Percentiles rank a stretch among this genome's conserved stretches.
Conservation (phyloP, 768 basidiomycete genomes). For the Leccinum boreale region DNA sequence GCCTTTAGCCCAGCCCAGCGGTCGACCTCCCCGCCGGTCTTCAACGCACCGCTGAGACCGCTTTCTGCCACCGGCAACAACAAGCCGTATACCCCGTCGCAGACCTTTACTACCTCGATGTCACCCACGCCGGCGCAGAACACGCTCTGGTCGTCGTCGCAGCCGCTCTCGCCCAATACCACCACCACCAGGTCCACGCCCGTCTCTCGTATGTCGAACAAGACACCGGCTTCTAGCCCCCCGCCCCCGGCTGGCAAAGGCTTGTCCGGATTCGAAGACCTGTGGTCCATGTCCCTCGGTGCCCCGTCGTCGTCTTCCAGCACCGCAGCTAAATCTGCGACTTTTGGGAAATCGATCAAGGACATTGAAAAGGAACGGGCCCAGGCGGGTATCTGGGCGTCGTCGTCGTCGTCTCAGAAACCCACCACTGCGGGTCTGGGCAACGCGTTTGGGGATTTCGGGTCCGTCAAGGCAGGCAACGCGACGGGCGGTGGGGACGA, state of each 20-base stretch:
- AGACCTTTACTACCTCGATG: conserved; percentile 14
- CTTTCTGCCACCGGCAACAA: conserved; percentile 29
- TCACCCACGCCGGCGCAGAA: conserved; percentile 20
- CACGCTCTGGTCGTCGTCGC: conserved; percentile 21
- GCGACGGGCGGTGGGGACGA: conserved; percentile 38
- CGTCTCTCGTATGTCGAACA: conserved; percentile 16
- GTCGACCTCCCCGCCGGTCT: conserved; percentile 24
- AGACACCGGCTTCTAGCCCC: conserved; percentile 11
- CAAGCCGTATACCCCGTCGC: conserved; percentile 13
- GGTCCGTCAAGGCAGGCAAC: conserved; percentile 18
- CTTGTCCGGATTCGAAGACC: conserved; percentile 74
- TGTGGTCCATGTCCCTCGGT: conserved; percentile 83
- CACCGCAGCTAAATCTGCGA: conserved; percentile 34
- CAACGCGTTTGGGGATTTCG: conserved; percentile 35
- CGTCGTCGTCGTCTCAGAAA: conserved; percentile 41
- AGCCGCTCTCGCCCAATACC: conserved; percentile 26
- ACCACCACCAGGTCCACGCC: conserved; percentile 2
- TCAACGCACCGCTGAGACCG: conserved; percentile 15
- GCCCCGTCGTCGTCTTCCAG: conserved; percentile 26
- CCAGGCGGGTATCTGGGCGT: conserved; percentile 73
- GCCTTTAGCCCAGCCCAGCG: conserved; percentile 6
- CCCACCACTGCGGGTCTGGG: conserved; percentile 13
- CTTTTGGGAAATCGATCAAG: conserved; percentile 72
- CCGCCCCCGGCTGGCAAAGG: conserved; percentile 34
- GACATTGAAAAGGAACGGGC: conserved; percentile 89